Percentiles rank a stretch among this genome's conserved stretches.
phyloP scores from a whole-genome alignment of 257 asterid genomes.

The Gardenia jasminoides region DNA sequence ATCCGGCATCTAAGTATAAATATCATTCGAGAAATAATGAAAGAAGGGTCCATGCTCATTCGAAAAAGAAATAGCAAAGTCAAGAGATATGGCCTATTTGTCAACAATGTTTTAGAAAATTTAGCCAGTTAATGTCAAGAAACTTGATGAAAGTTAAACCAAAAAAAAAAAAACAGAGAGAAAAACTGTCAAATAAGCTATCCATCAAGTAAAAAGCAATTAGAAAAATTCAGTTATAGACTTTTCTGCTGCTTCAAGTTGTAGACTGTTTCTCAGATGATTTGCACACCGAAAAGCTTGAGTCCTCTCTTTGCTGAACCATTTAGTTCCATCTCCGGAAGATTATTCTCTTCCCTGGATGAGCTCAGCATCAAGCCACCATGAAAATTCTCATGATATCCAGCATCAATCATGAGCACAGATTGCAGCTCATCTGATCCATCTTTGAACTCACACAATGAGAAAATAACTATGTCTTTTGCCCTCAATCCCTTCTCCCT shows the following conservation, averaged over 20 bases:
- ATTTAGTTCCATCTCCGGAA: not conserved
- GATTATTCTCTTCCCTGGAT: not conserved
- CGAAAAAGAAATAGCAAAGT: too few relatives aligned
- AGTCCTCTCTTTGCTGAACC: not conserved
- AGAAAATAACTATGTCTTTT: slow-evolving; percentile 49
- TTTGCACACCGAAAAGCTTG: slow-evolving; percentile 29
- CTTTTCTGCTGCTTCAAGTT: not conserved
- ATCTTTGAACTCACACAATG: slow-evolving; percentile 37
- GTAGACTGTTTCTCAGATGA: not conserved
- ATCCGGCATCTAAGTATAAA: too few relatives aligned
- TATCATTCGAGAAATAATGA: too few relatives aligned
- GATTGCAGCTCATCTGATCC: slow-evolving; percentile 24
- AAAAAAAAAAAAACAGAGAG: too few relatives aligned
- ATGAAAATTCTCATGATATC: not conserved
- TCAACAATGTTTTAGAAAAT: not conserved
- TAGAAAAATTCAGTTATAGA: not conserved
- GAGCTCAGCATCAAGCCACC: not conserved
- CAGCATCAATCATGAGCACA: slow-evolving; percentile 44
- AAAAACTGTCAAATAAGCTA: not conserved
- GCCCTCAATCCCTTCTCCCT: slow-evolving; percentile 45
- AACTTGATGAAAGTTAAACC: not conserved
- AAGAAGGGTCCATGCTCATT: too few relatives aligned
- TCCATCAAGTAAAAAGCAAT: not conserved
- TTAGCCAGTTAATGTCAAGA: not conserved
- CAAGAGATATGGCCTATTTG: not conserved